Percentiles rank a stretch among this genome's conserved stretches.
Conservation (phyloP, 805 yeast species). For the Wickerhamiella galacta region DNA sequence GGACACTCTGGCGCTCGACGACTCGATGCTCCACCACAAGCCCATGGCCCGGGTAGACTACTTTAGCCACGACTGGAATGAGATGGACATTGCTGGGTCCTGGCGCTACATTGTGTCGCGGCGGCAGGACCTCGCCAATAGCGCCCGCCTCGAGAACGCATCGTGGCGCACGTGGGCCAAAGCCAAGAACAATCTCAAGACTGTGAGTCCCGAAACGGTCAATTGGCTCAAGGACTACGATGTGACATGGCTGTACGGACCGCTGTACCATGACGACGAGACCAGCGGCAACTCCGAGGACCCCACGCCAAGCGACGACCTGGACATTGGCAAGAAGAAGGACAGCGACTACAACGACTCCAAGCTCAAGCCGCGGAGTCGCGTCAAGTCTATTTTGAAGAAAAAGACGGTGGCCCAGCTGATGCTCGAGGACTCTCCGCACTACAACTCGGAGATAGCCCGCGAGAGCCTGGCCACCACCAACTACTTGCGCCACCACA, state of each 20-base stretch:
- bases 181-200: slow-evolving; percentile 42
- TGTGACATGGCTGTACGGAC: slow-evolving; percentile 97
- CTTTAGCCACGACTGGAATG: slow-evolving; percentile 91
- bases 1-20: slow-evolving; percentile 9
- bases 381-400: slow-evolving; percentile 73
- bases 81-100: slow-evolving; percentile 76
- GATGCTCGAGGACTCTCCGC: slow-evolving; percentile 32
- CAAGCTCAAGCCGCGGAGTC: no score
- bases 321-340: slow-evolving; percentile 21
- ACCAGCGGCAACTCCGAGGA: slow-evolving; percentile 3
- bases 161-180: slow-evolving; percentile 95
- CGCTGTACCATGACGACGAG: slow-evolving; percentile 35
- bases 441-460: background rate
- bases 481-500: slow-evolving; percentile 25
- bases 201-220: slow-evolving; percentile 79
- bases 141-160: slow-evolving; percentile 67
- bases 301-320: slow-evolving; percentile 14
- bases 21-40: slow-evolving; percentile 35
- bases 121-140: slow-evolving; percentile 70
- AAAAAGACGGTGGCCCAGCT: slow-evolving; percentile 72
- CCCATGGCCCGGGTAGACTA: slow-evolving; percentile 91
- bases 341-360: background rate
- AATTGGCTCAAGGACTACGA: slow-evolving; percentile 97
- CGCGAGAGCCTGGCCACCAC: slow-evolving; percentile 4
- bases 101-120: slow-evolving; percentile 85